Base-by-base conservation (phyloP, 495 filamentous ascomycete species). In the Neurospora discreta region DNA sequence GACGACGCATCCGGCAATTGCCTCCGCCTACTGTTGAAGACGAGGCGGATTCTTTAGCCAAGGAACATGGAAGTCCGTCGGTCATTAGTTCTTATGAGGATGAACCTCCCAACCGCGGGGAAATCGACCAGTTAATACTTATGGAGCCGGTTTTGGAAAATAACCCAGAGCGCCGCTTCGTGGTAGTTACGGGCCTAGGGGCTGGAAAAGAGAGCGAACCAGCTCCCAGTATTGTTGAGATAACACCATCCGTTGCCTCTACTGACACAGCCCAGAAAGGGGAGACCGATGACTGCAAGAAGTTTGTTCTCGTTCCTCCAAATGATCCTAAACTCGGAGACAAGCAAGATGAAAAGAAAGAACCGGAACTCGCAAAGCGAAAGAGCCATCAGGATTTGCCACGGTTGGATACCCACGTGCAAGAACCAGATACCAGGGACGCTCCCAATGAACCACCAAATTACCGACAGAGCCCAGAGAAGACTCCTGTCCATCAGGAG, bases 131-230 rank as follows among this genome's bases (percentile, higher is more conserved):
- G 68, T 71, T 74, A 11, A 82, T 82, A 5, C 78, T 86, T 60
- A 26, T 86, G 2, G 68, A 83, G 9, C 77, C 77, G 4, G 79
- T 85, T 2, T 77, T 80, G 73, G 81, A 85, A 38, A 69, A 81
- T 69, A 86, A 86, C 69, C 80, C 83, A 11, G 84, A 86, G 78
- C 80, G 84, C 36, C 79, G 84, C 26, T 86, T 86, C 39, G 79
- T 86, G 0, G 68, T 84, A 58, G 73, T 86, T 5, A 71, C 79
- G 11, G 78, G 58, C 71, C 74, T 80, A 26, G 80, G 80, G 65
- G 71, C 77, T 23, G 75, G 71, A 38, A 58, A 18, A 36, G 73
- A 80, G 18, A 26, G 52, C 52, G 52, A 65, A 9, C 52, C 52
- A 65, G 52, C 52, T 9, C 26, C 52, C 9, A 65, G 52, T 26